A percentile compares a stretch with the other conserved stretches of the same genome.
Conservation (phyloP, 495 filamentous ascomycete species). For the Annulohypoxylon moriforme region DNA sequence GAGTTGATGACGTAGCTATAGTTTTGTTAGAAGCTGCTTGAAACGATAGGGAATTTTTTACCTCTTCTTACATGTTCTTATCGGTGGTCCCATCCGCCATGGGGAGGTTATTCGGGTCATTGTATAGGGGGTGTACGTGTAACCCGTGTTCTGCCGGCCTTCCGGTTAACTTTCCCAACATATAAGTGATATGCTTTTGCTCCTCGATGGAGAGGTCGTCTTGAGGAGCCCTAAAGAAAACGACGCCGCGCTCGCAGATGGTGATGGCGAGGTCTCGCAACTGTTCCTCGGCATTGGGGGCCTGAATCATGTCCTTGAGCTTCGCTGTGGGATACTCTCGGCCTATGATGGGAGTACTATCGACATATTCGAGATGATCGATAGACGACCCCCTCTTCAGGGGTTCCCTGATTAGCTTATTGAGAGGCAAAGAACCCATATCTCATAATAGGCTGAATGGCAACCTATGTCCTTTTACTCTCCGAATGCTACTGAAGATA, state of each 20-base stretch:
- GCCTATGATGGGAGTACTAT: conserved; percentile 76
- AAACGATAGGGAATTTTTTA: background rate
- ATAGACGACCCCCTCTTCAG: conserved; percentile 60
- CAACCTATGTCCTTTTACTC: background rate
- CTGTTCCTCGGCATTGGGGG: conserved; percentile 73
- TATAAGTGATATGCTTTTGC: conserved; percentile 55
- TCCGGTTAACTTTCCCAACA: conserved; percentile 55
- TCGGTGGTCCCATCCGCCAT: conserved; percentile 56
- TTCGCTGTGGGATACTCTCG: conserved; percentile 71
- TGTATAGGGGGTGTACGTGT: conserved; percentile 58
- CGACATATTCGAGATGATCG: conserved; percentile 69
- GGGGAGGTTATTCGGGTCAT: conserved; percentile 55
- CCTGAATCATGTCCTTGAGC: conserved; percentile 68
- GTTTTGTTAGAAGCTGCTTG: background rate
- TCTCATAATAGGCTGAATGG: conserved; percentile 2
- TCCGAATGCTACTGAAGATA: background rate
- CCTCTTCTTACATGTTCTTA: conserved; percentile 48
- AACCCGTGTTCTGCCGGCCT: conserved; percentile 55
- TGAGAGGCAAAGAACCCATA: conserved; percentile 22
- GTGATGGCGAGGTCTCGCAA: conserved; percentile 70
- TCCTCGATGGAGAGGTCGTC: conserved; percentile 54
- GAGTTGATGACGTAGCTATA: conserved; percentile 60
- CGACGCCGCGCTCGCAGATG: conserved; percentile 69
- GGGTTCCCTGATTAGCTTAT: conserved; percentile 43
- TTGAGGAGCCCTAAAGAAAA: conserved; percentile 65